Base-by-base conservation (phyloP, 1,139 yeast genomes). In the Saccharomycopsis phalli region DNA sequence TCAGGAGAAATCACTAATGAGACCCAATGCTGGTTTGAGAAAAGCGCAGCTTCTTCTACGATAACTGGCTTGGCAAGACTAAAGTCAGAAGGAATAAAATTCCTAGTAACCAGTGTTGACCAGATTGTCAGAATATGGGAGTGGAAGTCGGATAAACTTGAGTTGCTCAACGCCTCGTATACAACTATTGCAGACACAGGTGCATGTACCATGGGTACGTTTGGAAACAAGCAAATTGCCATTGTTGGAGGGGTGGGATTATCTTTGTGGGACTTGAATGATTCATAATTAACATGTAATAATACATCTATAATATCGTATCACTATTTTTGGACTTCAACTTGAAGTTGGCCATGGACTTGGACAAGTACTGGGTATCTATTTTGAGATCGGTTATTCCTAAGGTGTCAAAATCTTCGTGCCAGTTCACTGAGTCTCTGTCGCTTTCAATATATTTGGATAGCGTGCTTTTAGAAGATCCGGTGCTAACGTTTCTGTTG, bases 121-220 rank as follows among this genome's bases (percentile, higher is more conserved):
- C 97, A 91, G 58, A 66, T 76, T 4, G 65, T 83, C 1, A 68
- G 81, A 42, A 46, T 69, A 7, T 88, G 96, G 96, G 53, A 61
- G 4, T 55, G 66, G 22, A 35, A 49, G 0, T 50, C 51, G 1
- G 41, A 39, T 17, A 39, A 47, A 2, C 54, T 82, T 31, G 41
- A 38, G 1, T 59, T 76, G 37, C 17, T 57, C 1, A 65, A 68
- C 4, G 64, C 70, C 1, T 58, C 57, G 38, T 83, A 81, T 56
- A 83, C 95, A 2, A 80, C 95, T 0, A 74, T 87, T 28, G 94
- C 96, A 0, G 98, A 91, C 54, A 83, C 95, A 0, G 96, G 95
- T 0, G 77, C 87, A 42, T 58, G 75, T 33, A 81, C 68, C 40
- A 50, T 67, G 1, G 52, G 66, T 1, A 34, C 38, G 0, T 39